A percentile compares a stretch with the other conserved stretches of the same genome.
These are phyloP conservation scores for Tylopilus rubrobrunneus DNA, from an alignment of 768 basidiomycete genomes.

Conservation along the genomic window DNA sequence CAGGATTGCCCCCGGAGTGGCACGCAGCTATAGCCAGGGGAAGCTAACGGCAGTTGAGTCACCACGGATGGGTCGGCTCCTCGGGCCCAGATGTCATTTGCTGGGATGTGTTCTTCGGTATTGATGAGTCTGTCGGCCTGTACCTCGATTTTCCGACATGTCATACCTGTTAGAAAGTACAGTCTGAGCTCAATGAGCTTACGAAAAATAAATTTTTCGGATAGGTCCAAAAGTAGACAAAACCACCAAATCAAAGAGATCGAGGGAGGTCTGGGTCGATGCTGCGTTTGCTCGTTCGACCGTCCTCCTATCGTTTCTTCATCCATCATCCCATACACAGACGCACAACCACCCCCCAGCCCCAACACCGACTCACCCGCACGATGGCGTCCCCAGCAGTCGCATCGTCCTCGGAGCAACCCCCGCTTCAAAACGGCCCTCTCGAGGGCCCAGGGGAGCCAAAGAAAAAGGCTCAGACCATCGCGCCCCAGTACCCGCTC, in stretches of 20 bases:
- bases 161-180: no score
- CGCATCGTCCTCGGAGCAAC: constrained; percentile 52
- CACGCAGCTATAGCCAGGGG: no score
- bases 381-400: constrained; percentile 49
- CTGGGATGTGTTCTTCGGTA: no score
- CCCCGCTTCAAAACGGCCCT: constrained; percentile 41
- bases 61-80: no score
- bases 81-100: no score
- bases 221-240: constrained; percentile 25
- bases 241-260: neutral
- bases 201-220: neutral
- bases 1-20: no score
- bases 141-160: no score
- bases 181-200: no score
- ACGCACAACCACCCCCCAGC: constrained; percentile 1
- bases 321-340: constrained; percentile 11
- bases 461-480: constrained; percentile 32
- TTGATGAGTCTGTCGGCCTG: no score
- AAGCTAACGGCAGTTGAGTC: no score
- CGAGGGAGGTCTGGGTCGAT: constrained; percentile 28
- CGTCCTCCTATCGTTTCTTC: constrained; percentile 24
- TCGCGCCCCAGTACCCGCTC: constrained; percentile 49
- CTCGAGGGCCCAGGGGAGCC: constrained; percentile 44
- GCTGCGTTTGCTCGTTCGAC: constrained; percentile 34
- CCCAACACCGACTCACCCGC: constrained; percentile 7